phyloP scores from a whole-genome alignment of 139 green algal genomes.

The Closterium sp. region DNA sequence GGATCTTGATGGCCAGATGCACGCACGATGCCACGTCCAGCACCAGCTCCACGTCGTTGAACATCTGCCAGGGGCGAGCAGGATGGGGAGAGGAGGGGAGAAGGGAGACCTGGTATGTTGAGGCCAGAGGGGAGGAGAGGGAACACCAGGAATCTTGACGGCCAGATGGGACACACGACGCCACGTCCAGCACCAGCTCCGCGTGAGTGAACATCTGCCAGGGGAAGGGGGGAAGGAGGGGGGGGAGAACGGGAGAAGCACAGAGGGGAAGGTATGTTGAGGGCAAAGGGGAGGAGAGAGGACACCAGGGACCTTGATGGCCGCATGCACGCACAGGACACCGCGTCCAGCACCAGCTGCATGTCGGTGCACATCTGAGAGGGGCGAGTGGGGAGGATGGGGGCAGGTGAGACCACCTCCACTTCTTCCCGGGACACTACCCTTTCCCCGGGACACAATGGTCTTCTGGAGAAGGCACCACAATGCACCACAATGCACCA shows the following conservation, averaged over 20 bases:
- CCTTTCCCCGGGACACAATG: no score
- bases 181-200: no score
- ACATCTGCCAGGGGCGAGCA: constrained; percentile 16
- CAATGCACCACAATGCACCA: not conserved
- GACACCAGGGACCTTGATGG: no score
- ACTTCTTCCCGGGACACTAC: no score
- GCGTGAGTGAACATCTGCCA: no score
- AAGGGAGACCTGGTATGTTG: no score
- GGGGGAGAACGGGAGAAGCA: no score
- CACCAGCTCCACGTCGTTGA: constrained; percentile 29
- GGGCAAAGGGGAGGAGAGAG: not conserved
- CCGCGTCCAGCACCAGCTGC: constrained; percentile 12
- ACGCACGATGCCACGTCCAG: constrained; percentile 23
- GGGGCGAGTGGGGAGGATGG: not conserved
- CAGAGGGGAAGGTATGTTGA: no score
- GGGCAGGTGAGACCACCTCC: not conserved
- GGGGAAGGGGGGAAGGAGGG: no score
- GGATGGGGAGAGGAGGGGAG: not conserved
- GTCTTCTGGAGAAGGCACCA: not conserved
- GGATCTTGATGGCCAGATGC: constrained; percentile 9
- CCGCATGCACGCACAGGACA: not conserved
- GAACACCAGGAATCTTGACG: no score
- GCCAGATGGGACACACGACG: no score
- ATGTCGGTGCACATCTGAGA: constrained; percentile 27
- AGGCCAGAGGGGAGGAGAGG: no score